Conservation (phyloP, 805 yeast genomes). For the Yamadazyma scolyti region DNA sequence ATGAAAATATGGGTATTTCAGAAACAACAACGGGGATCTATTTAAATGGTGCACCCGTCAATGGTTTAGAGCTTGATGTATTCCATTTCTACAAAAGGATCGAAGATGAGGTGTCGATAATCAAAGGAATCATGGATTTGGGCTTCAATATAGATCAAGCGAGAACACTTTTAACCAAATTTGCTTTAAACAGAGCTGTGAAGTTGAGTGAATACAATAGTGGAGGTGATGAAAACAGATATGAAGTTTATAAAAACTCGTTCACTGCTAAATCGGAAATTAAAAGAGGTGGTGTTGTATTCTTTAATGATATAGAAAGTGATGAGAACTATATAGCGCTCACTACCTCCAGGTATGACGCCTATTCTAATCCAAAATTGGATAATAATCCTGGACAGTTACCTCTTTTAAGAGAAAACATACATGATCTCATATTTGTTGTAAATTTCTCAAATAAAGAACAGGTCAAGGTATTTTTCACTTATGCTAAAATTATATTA, state of each 20-base stretch:
- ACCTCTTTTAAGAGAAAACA: conserved; percentile 68
- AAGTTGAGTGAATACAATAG: conserved; percentile 31
- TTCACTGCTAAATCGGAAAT: conserved; percentile 13
- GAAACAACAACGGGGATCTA: conserved; percentile 49
- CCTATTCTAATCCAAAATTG: conserved; percentile 28
- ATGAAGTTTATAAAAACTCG: conserved; percentile 22
- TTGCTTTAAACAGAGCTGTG: conserved; percentile 38
- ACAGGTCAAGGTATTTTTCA: conserved; percentile 48
- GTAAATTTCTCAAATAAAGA: conserved; percentile 53
- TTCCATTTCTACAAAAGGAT: conserved; percentile 41
- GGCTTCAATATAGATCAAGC: conserved; percentile 33
- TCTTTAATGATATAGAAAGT: conserved; percentile 71
- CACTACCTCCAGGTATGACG: conserved; percentile 37
- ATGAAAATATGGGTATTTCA: conserved; percentile 28
- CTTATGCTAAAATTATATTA: conserved; percentile 48
- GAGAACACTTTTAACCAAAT: conserved; percentile 29
- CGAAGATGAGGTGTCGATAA: conserved; percentile 18
- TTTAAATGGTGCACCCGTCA: conserved; percentile 64
- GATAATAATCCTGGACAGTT: conserved; percentile 51
- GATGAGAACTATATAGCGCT: conserved; percentile 53
- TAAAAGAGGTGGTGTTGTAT: conserved; percentile 47
- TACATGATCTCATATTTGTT: conserved; percentile 70
- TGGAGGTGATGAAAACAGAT: conserved; percentile 38
- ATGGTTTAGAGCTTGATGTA: conserved; percentile 41
- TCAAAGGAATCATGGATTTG: conserved; percentile 19